Evolutionary conservation across 2,329 filamentous ascomycete species (phyloP).

Genomic region (Sporothrix protearum): DNA sequence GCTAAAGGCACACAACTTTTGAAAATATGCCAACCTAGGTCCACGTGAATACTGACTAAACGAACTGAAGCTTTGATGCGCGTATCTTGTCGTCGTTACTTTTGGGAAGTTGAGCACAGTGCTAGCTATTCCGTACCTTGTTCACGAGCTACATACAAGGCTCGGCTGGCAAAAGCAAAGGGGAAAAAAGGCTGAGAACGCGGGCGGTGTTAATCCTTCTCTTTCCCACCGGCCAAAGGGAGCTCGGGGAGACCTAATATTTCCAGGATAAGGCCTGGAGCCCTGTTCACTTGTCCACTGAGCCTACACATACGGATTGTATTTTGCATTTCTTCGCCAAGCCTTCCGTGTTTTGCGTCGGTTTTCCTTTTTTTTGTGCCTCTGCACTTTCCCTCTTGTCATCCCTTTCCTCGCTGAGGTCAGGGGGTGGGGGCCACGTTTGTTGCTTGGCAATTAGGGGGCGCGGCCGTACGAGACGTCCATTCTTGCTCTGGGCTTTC

Average conservation of each 20-base stretch:
- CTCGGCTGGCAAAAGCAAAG: neutral
- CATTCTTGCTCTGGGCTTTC: neutral
- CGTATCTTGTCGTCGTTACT: neutral
- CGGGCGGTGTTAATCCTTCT: constrained; percentile 8
- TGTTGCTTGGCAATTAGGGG: neutral
- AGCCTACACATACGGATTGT: neutral
- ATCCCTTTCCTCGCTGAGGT: neutral
- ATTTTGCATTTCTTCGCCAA: neutral
- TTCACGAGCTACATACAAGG: no score
- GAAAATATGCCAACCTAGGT: neutral
- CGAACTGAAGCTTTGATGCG: neutral
- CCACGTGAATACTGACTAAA: neutral
- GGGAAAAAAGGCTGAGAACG: neutral
- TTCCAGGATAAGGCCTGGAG: neutral
- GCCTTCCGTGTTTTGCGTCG: constrained; percentile 5
- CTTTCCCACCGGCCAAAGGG: neutral
- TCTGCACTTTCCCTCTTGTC: neutral
- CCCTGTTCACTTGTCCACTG: neutral
- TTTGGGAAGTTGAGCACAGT: neutral
- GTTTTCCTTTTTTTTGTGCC: neutral
- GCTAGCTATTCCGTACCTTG: neutral
- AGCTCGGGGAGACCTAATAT: neutral
- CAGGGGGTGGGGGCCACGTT: neutral
- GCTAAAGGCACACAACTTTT: neutral
- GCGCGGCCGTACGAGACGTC: neutral